Percentiles rank a stretch among this genome's conserved stretches.
phyloP scores from a whole-genome alignment of 148 eudicot species.

The Dianthus caryophyllus region DNA sequence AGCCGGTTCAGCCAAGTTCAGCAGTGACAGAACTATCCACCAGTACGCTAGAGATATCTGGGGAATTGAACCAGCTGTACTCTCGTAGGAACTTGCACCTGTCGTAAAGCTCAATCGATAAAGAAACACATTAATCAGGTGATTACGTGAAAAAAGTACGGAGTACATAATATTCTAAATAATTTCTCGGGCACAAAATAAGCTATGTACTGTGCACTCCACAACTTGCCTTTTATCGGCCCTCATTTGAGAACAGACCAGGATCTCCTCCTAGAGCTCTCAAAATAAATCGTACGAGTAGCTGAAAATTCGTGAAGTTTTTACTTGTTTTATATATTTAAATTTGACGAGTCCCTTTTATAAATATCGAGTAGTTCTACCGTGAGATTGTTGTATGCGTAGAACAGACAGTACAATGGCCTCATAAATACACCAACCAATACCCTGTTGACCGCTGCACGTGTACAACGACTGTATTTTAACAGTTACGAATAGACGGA shows the following conservation, averaged over 20 bases:
- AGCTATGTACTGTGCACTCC: neutral
- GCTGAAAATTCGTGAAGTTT: neutral
- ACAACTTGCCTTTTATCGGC: neutral
- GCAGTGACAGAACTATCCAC: slow-evolving; percentile 92
- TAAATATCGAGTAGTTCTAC: neutral
- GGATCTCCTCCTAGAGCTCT: neutral
- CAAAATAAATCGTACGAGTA: neutral
- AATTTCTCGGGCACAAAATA: neutral
- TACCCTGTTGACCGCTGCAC: no score
- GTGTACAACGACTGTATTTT: no score
- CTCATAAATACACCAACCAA: no score
- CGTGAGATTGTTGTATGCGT: no score
- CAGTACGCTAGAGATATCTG: slow-evolving; percentile 91
- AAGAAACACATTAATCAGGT: neutral
- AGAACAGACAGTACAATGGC: no score
- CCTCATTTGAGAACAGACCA: neutral
- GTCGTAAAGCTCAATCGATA: neutral
- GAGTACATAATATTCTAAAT: slow-evolving; percentile 9
- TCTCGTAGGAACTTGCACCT: slow-evolving; percentile 6
- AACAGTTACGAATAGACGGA: no score
- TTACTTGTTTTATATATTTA: neutral
- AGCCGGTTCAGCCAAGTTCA: slow-evolving; percentile 88
- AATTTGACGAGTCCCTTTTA: neutral
- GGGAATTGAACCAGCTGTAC: slow-evolving; percentile 49
- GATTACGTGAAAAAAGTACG: neutral